A percentile compares a stretch with the other conserved stretches of the same genome.
phyloP scores from a whole-genome alignment of 164 flowering plant species.

The Annona squamosa region DNA sequence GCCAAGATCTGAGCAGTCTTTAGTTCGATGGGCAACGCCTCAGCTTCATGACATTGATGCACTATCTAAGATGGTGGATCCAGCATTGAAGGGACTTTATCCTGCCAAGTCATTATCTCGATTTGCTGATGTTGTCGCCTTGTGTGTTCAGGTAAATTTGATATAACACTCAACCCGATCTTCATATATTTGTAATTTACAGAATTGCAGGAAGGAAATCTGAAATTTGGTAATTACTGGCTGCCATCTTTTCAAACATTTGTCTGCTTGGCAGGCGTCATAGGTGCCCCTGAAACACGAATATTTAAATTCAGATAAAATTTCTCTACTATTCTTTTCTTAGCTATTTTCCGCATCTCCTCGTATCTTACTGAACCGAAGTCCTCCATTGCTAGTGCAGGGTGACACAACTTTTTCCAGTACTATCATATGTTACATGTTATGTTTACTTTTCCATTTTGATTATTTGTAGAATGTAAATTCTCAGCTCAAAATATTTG shows the following conservation, averaged over 20 bases:
- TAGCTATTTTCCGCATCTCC: too few relatives aligned
- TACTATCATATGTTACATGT: too few relatives aligned
- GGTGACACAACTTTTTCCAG: too few relatives aligned
- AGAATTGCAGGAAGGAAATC: too few relatives aligned
- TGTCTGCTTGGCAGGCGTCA: background rate
- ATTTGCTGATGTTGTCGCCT: constrained; percentile 93
- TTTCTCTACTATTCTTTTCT: background rate
- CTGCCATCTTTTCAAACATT: background rate
- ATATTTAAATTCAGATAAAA: background rate
- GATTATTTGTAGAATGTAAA: too few relatives aligned
- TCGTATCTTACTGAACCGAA: too few relatives aligned
- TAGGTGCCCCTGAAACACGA: background rate
- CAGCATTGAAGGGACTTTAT: constrained; percentile 75
- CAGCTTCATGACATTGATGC: constrained; percentile 99
- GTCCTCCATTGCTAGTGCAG: too few relatives aligned
- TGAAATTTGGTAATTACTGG: background rate
- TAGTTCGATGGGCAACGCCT: constrained; percentile 98
- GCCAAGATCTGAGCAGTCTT: constrained; percentile 78
- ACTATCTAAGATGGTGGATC: constrained; percentile 89
- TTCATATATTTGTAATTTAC: too few relatives aligned
- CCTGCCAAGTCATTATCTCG: constrained; percentile 96
- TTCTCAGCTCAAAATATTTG: too few relatives aligned
- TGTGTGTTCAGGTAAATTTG: constrained; percentile 83
- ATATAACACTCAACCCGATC: background rate
- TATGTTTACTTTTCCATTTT: too few relatives aligned